phyloP scores from a whole-genome alignment of 2,329 filamentous ascomycete species.

The Clonostachys chloroleuca region DNA sequence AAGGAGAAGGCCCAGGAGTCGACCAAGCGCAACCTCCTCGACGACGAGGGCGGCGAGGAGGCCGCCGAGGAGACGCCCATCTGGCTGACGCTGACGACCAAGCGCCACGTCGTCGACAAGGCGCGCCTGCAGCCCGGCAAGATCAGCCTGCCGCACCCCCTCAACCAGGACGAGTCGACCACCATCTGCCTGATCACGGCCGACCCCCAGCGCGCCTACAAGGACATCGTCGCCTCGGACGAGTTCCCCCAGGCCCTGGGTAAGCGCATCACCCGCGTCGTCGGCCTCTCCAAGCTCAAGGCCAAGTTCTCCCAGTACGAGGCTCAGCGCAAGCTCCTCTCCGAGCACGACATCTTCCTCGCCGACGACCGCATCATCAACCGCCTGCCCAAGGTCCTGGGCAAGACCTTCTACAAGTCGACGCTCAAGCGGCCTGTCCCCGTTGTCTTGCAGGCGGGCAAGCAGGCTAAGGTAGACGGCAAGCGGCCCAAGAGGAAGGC shows the following conservation, averaged over 20 bases:
- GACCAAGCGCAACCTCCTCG: constrained; percentile 55
- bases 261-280: constrained; percentile 68
- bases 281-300: constrained; percentile 75
- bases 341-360: constrained; percentile 90
- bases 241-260: constrained; percentile 65
- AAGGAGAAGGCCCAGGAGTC: constrained; percentile 37
- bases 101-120: constrained; percentile 66
- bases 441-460: constrained; percentile 62
- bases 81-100: constrained; percentile 61
- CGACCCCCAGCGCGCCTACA: constrained; percentile 78
- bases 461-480: constrained; percentile 55
- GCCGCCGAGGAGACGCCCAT: constrained; percentile 44
- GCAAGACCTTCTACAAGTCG: constrained; percentile 88
- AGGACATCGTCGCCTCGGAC: constrained; percentile 75
- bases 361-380: constrained; percentile 83
- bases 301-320: constrained; percentile 88
- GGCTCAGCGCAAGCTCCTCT: constrained; percentile 73
- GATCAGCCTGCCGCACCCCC: constrained; percentile 71
- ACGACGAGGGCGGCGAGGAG: constrained; percentile 30
- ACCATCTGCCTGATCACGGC: constrained; percentile 86
- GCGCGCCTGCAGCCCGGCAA: constrained; percentile 79
- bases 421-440: constrained; percentile 84
- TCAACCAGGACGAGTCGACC: constrained; percentile 49
- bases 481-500: constrained; percentile 50
- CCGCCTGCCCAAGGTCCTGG: constrained; percentile 70